phyloP scores from a whole-genome alignment of 148 eudicot genomes.

The Fagopyrum tataricum region DNA sequence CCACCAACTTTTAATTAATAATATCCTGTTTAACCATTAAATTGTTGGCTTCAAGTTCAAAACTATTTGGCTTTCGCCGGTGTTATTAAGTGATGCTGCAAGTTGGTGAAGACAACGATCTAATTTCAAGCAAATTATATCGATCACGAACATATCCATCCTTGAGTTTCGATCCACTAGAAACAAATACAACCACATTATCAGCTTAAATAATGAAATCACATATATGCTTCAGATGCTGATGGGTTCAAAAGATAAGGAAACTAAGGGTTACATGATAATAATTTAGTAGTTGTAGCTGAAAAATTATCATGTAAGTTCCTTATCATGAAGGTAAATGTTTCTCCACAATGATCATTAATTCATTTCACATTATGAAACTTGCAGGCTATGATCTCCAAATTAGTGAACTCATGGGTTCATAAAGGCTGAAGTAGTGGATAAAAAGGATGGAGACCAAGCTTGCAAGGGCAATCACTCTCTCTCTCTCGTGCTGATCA shows the following conservation, averaged over 20 bases:
- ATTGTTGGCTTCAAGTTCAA: background rate
- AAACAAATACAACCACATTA: background rate
- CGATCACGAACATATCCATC: background rate
- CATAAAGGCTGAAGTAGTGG: background rate
- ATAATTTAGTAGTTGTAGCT: background rate
- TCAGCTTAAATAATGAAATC: background rate
- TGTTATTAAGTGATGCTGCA: background rate
- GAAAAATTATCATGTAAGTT: background rate
- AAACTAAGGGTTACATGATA: background rate
- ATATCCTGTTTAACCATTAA: background rate
- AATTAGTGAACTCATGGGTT: background rate
- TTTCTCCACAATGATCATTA: background rate
- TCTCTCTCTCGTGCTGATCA: background rate
- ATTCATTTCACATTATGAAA: background rate
- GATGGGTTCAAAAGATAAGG: background rate
- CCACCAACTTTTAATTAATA: background rate
- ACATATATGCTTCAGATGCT: background rate
- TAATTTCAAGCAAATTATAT: background rate
- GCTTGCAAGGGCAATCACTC: background rate
- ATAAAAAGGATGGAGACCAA: background rate
- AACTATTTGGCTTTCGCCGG: background rate
- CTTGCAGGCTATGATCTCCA: background rate
- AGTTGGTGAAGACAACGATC: background rate
- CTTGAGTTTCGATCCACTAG: background rate
- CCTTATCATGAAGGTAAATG: background rate